These are phyloP conservation scores for Populus trichocarpa DNA, from an alignment of 441 rosid species.

Conservation along the genomic window DNA sequence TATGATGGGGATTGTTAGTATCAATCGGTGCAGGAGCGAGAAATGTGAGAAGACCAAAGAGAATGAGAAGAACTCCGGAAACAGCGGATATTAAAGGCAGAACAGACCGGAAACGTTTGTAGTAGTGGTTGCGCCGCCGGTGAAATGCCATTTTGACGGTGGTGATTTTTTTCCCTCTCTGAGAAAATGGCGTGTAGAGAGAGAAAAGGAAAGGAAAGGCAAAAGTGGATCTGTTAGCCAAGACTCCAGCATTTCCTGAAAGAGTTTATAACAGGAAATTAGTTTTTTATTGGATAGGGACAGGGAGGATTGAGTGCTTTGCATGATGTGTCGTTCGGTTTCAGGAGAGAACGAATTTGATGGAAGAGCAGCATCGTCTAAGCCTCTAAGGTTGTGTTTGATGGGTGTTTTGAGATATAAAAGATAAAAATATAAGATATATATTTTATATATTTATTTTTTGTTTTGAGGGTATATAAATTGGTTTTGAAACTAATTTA, in stretches of 20 bases:
- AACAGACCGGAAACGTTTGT: conserved; percentile 44
- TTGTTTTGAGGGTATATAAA: no score
- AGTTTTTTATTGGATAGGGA: neutral
- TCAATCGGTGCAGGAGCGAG: conserved; percentile 59
- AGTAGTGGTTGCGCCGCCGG: conserved; percentile 49
- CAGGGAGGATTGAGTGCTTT: neutral
- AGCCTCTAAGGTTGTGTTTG: neutral
- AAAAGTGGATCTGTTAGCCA: neutral
- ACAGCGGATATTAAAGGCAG: conserved; percentile 44
- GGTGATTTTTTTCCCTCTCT: neutral
- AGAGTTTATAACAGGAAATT: neutral
- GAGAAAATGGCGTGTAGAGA: neutral
- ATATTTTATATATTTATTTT: no score
- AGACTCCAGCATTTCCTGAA: neutral
- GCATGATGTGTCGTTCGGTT: neutral
- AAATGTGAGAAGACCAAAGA: conserved; percentile 55
- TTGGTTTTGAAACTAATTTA: no score
- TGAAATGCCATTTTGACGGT: conserved; percentile 38
- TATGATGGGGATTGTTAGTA: conserved; percentile 30
- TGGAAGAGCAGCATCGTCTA: neutral
- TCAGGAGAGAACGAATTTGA: neutral
- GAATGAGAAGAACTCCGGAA: conserved; percentile 51
- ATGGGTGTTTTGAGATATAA: neutral
- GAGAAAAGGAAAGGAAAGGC: neutral
- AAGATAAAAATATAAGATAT: neutral